phyloP scores from a whole-genome alignment of 2,329 filamentous ascomycete species.

The Penicillium sp. region DNA sequence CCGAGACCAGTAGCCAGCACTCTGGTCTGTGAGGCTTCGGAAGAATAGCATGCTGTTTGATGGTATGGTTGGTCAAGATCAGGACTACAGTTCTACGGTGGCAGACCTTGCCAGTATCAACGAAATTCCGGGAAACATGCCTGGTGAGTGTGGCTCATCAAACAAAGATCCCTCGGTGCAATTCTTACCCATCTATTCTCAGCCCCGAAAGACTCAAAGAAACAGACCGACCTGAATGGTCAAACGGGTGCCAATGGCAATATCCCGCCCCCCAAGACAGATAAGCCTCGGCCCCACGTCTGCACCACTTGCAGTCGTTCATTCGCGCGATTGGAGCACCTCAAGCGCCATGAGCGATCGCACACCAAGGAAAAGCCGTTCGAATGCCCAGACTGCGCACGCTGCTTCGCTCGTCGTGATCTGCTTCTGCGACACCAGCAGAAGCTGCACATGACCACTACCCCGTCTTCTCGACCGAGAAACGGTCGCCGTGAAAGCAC shows the following conservation, averaged over 20 bases:
- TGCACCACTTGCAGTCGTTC: conserved; percentile 89
- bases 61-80: conserved; percentile 41
- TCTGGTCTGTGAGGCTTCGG: conserved; percentile 8
- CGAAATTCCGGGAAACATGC: conserved; percentile 39
- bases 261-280: conserved; percentile 81
- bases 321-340: conserved; percentile 91
- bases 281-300: conserved; percentile 94
- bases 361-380: conserved; percentile 99
- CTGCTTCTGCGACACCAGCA: conserved; percentile 93
- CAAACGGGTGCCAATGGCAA: conserved; percentile 32
- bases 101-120: conserved; percentile 45
- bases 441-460: conserved; percentile 93
- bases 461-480: conserved; percentile 80
- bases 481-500: conserved; percentile 84
- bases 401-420: conserved; percentile 94
- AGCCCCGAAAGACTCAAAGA: conserved; percentile 32
- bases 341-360: conserved; percentile 97
- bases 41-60: conserved; percentile 35
- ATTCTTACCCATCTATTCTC: conserved; percentile 24
- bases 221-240: conserved; percentile 32
- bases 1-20: conserved; percentile 4
- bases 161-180: conserved; percentile 12
- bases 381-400: conserved; percentile 88
- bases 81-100: conserved; percentile 36
- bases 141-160: conserved; percentile 37